A percentile compares a stretch with the other conserved stretches of the same genome.
Conservation (phyloP, 2,329 filamentous ascomycete species). For the Ophiostoma populinum region DNA sequence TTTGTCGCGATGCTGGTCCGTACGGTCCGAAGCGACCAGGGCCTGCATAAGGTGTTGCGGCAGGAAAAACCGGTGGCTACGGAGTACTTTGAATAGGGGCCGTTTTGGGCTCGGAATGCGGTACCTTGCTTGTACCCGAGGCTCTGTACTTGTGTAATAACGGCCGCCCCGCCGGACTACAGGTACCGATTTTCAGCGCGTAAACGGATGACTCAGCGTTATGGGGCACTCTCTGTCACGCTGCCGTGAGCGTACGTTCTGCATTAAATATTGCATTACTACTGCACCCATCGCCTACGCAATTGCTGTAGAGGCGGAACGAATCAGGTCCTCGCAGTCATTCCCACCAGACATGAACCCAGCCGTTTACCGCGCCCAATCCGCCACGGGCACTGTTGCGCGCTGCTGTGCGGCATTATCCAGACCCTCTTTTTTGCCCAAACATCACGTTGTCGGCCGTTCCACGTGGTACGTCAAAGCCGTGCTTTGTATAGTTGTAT, state of each 20-base stretch:
- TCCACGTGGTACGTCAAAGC: conserved; percentile 6
- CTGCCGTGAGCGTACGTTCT: too few relatives aligned
- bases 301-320: too few relatives aligned
- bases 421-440: conserved; percentile 6
- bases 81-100: not conserved
- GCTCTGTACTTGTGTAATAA: too few relatives aligned
- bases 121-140: too few relatives aligned
- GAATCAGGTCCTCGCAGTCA: not conserved
- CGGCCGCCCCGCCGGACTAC: too few relatives aligned
- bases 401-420: conserved; percentile 6
- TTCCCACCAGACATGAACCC: not conserved
- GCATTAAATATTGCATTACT: too few relatives aligned
- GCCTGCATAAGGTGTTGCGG: not conserved
- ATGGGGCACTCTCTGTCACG: too few relatives aligned
- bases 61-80: conserved; percentile 4
- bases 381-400: conserved; percentile 1
- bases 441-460: not conserved
- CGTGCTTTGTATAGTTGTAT: too few relatives aligned
- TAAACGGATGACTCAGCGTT: too few relatives aligned
- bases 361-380: not conserved
- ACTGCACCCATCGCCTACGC: not conserved
- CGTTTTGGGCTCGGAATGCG: too few relatives aligned
- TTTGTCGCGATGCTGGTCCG: conserved; percentile 5
- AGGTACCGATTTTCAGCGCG: too few relatives aligned
- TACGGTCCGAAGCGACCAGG: conserved; percentile 5